Base-by-base conservation (phyloP, 345 rosid genomes). In the Cardamine chenopodiifolia region DNA sequence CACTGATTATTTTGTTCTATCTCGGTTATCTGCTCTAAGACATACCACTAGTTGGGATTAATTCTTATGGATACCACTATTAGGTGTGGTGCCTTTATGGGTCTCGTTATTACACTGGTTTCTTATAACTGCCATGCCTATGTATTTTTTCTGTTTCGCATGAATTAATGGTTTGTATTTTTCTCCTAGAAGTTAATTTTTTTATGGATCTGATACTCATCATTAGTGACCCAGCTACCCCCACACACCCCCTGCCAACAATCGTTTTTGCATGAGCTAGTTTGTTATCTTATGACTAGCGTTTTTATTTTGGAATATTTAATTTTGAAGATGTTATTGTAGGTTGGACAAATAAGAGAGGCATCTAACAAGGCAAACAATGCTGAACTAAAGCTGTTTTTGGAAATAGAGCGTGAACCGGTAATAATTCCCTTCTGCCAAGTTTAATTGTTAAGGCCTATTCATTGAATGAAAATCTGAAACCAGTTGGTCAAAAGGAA, bases 311-410 rank as follows among this genome's bases (percentile, higher is more conserved):
- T 59, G 19, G 28, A 71, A 23, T 34, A 23, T n/a, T 61, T 31
- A 49, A 28, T 53, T 42, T 39, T 32, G 22, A 68, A 47, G 66
- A 59, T 60, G 20, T 72, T 47, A 31, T 50, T 82, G 60, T 77
- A 95, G 99, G 99, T 92, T 75, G 99, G 97, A 69, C 96, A 89
- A 65, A 81, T 95, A 80, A 89, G 87, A 79, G 99, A 95, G 76
- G 86, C 84, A 34, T 86, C 90, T 40, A 92, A 88, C 81, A 92
- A 90, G 84, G 75, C 86, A 11, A 80, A 78, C 76, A 90, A 83
- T 81, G 94, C 96, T 4, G 99, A 95, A 69, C 70, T 95, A 59
- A 95, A 92, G 77, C 67, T 95, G 69, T 92, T 90, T 82, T 73
- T 95, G 91, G 98, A 95, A 89, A 87, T 88, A 44, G 97, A 89